These are phyloP conservation scores for Colletotrichum lindemuthianum DNA, from an alignment of 2,329 filamentous ascomycete genomes.

Conservation along the genomic window DNA sequence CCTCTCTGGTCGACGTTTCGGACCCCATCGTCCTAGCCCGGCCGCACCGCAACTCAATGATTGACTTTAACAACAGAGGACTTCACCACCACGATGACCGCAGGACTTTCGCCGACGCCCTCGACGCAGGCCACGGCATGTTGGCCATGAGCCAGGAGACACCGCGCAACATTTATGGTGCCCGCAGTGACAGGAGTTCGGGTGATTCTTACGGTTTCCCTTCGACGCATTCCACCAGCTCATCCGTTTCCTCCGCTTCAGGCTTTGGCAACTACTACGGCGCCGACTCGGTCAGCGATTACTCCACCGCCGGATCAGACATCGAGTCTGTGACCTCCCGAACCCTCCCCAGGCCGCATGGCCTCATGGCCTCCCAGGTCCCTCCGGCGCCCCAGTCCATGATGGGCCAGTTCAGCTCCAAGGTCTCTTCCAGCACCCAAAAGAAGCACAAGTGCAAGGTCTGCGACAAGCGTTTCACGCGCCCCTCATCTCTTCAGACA, in stretches of 20 bases:
- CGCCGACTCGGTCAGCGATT: constrained; percentile 88
- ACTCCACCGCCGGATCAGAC: constrained; percentile 89
- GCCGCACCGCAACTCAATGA: constrained; percentile 68
- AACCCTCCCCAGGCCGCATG: constrained; percentile 83
- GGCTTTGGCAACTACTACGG: constrained; percentile 87
- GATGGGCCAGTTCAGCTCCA: constrained; percentile 99
- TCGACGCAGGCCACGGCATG: constrained; percentile 95
- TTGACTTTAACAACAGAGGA: constrained; percentile 64
- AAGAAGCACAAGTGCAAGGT: constrained; percentile 99
- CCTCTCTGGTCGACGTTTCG: constrained; percentile 58
- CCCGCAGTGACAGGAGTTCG: constrained; percentile 73
- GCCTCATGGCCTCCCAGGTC: constrained; percentile 67
- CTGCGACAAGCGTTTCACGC: constrained; percentile 96
- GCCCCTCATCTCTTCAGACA: constrained; percentile 92
- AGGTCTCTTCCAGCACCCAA: constrained; percentile 92
- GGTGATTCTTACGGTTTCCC: constrained; percentile 93
- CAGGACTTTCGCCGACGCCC: constrained; percentile 84
- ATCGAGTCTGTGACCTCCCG: constrained; percentile 83
- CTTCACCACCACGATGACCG: constrained; percentile 59
- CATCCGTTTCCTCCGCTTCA: constrained; percentile 94
- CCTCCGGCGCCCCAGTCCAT: constrained; percentile 93
- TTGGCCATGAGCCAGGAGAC: constrained; percentile 96
- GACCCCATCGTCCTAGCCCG: constrained; percentile 47
- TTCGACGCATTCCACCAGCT: constrained; percentile 83
- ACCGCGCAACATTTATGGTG: constrained; percentile 87